Evolutionary conservation across 2,329 filamentous ascomycete species (phyloP), one percentile per base, ranked within the genome.

Genomic region (Exutisphaerella laricina): DNA sequence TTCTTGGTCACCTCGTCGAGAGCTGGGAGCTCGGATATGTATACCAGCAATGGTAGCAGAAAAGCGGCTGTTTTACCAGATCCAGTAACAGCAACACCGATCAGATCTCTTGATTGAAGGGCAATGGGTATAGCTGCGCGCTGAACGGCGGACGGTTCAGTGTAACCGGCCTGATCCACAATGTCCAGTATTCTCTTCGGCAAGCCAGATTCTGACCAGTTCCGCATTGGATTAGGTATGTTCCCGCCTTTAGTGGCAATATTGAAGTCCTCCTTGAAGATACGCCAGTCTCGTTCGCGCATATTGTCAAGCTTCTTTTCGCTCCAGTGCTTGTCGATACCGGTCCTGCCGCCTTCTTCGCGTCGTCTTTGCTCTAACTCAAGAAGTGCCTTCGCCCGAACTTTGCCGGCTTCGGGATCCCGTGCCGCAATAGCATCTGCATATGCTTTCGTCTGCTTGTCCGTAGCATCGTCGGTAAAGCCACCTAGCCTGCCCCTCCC

Each of bases 261-360:
- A 57, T 92, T 94, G 70, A 95, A 97, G 66, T 98, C 89, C 66
- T 97, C 92, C 69, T 97, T 98, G 80, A 98, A 96, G 57, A 98
- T 97, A 62, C 92, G 86, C 92, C 92, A 98, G 67, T 98, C 92
- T 63, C 92, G 78, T 68, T 97, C 89, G 50, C 88, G 85, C 92
- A 98, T 98, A 58, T 95, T 86, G 10, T 85, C 80, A 50, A 97
- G 71, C 49, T 76, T 78, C 79, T 98, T 98, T 62, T 96, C 87
- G 42, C 85, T 88, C 92, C 92, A 98, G 66, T 95, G 88, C 65
- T 89, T 89, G 57, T 94, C 89, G 43, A 94, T 74, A 23, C 82
- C 83, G 51, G 83, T 87, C 49, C 84, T 78, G 1, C 72, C 69
- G 8, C 81, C 80, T 50, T 85, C 79, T 59, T 94, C 84, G 58